Evolutionary conservation across 495 filamentous ascomycete species (phyloP).

Genomic region (Pseudevernia furfuracea): DNA sequence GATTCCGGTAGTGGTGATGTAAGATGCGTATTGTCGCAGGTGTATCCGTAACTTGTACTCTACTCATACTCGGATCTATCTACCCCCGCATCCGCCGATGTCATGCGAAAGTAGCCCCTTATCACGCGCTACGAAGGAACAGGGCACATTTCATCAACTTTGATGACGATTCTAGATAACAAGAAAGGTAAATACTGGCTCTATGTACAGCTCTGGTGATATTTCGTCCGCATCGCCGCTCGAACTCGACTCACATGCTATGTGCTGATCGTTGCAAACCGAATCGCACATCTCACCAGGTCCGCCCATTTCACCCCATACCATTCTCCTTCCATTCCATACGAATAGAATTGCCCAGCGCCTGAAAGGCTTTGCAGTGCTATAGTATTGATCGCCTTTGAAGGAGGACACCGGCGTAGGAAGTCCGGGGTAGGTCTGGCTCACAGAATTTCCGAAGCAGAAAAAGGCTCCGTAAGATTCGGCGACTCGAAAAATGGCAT

Average conservation of each 20-base stretch:
- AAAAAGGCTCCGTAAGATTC: background rate
- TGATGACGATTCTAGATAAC: slow-evolving; percentile 10
- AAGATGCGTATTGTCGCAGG: background rate
- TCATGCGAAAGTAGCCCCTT: slow-evolving; percentile 10
- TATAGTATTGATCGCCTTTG: background rate
- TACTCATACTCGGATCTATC: slow-evolving; percentile 2
- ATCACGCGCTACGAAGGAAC: slow-evolving; percentile 7
- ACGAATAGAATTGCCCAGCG: background rate
- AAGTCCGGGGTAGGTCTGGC: background rate
- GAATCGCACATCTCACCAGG: background rate
- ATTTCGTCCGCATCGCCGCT: background rate
- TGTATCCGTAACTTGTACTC: background rate
- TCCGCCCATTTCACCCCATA: background rate
- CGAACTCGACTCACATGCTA: background rate
- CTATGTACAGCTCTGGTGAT: background rate
- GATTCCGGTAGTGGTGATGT: slow-evolving; percentile 8
- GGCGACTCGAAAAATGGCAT: background rate
- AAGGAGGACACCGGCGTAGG: background rate
- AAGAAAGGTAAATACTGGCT: background rate
- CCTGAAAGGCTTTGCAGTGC: background rate
- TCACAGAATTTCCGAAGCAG: background rate
- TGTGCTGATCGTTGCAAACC: background rate
- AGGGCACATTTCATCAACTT: background rate
- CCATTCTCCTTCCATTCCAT: background rate
- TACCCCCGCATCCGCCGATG: slow-evolving; percentile 6